Conservation (phyloP, 108 stramenopile genomes). For the Fragilaria radians region DNA sequence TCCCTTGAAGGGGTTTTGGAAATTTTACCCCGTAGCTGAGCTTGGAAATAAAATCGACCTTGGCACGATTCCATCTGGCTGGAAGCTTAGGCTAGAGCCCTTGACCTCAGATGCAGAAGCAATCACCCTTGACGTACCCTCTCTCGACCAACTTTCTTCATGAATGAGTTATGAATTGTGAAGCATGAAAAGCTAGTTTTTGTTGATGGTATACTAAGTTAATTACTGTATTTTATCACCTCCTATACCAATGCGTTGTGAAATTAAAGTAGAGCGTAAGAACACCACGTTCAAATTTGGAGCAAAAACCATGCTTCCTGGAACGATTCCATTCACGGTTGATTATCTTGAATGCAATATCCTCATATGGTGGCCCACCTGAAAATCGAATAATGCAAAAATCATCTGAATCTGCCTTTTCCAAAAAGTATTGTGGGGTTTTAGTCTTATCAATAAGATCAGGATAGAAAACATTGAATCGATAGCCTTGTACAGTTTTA, state of each 20-base stretch:
- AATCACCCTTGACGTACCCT: not conserved
- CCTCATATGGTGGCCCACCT: conserved; percentile 98
- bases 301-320: conserved; percentile 89
- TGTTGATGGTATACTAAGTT: too few species aligned
- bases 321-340: conserved; percentile 96
- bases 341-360: conserved; percentile 99
- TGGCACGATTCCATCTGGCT: not conserved
- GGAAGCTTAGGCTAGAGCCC: not conserved
- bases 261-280: conserved; percentile 96
- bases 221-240: conserved; percentile 58
- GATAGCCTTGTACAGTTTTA: conserved; percentile 99
- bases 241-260: conserved; percentile 91
- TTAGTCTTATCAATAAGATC: conserved; percentile 95
- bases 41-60: not conserved
- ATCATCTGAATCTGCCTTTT: conserved; percentile 83
- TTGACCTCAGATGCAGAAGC: not conserved
- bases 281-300: conserved; percentile 96
- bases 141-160: too few species aligned
- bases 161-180: too few species aligned
- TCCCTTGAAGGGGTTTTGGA: not conserved
- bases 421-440: conserved; percentile 90
- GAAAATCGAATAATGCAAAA: conserved; percentile 96
- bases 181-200: too few species aligned
- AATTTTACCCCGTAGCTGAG: not conserved
- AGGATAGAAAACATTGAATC: conserved; percentile 98